phyloP scores from a whole-genome alignment of 805 yeast species.

The Grigorovia yakushimaensis region DNA sequence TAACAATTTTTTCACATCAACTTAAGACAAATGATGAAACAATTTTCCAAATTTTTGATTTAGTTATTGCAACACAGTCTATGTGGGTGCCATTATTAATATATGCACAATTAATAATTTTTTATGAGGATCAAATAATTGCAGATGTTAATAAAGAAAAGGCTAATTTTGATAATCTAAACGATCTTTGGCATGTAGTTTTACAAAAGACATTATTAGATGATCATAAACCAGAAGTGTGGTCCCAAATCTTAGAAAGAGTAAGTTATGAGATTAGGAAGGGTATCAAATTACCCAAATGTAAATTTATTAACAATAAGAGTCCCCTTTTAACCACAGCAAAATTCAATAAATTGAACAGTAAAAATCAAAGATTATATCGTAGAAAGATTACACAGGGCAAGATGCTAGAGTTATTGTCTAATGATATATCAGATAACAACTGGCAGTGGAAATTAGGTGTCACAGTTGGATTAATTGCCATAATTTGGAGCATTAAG shows the following conservation, averaged over 20 bases:
- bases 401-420: background rate
- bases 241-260: background rate
- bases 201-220: slow-evolving; percentile 30
- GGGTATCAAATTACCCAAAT: background rate
- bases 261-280: background rate
- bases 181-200: slow-evolving; percentile 30
- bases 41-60: slow-evolving; percentile 59
- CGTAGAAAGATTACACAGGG: background rate
- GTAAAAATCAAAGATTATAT: background rate
- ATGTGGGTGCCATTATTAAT: slow-evolving; percentile 47
- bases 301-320: slow-evolving; percentile 13
- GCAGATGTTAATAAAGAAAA: slow-evolving; percentile 15
- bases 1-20: slow-evolving; percentile 76
- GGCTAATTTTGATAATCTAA: slow-evolving; percentile 25
- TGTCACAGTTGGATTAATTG: background rate
- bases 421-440: background rate
- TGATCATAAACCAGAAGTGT: background rate
- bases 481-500: background rate
- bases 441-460: background rate
- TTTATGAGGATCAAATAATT: slow-evolving; percentile 37
- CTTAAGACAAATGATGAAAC: slow-evolving; percentile 21
- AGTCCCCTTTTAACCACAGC: slow-evolving; percentile 26
- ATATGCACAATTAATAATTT: slow-evolving; percentile 46
- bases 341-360: slow-evolving; percentile 5
- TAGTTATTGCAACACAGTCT: slow-evolving; percentile 46